Evolutionary conservation across 202 grass and related monocot genomes (phyloP).

Genomic region (Setaria italica): DNA sequence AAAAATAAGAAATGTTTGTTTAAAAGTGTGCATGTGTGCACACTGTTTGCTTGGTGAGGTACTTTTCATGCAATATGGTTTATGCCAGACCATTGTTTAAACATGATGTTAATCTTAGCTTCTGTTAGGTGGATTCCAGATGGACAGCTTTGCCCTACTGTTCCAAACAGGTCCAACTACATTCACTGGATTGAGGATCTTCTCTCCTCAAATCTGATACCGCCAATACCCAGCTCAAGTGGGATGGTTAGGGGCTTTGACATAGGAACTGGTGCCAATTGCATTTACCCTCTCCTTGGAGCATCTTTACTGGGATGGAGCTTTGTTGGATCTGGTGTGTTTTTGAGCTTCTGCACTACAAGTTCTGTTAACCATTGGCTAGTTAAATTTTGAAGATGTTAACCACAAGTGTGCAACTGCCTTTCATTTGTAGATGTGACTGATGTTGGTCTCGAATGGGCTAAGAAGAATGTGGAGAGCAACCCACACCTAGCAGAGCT

Average conservation of each 20-base stretch:
- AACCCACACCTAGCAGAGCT: conserved; percentile 78
- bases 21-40: neutral
- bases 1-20: neutral
- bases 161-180: conserved; percentile 94
- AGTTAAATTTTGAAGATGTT: conserved; percentile 25
- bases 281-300: conserved; percentile 95
- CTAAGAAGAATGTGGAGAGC: conserved; percentile 86
- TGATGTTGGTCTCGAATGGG: conserved; percentile 87
- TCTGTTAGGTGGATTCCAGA: conserved; percentile 92
- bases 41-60: neutral
- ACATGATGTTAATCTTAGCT: conserved; percentile 14
- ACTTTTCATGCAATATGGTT: neutral
- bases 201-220: conserved; percentile 73
- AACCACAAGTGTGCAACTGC: neutral
- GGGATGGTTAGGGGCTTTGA: conserved; percentile 76
- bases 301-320: conserved; percentile 91
- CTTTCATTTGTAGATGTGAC: conserved; percentile 81
- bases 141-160: conserved; percentile 81
- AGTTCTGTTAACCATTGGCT: conserved; percentile 9
- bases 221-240: conserved; percentile 51
- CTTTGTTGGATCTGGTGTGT: conserved; percentile 82
- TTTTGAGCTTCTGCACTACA: neutral
- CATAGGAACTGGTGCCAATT: conserved; percentile 92
- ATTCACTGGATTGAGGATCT: conserved; percentile 98
- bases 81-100: neutral